Evolutionary conservation across 2,329 filamentous ascomycete species (phyloP).

Genomic region (Alternaria sp.): DNA sequence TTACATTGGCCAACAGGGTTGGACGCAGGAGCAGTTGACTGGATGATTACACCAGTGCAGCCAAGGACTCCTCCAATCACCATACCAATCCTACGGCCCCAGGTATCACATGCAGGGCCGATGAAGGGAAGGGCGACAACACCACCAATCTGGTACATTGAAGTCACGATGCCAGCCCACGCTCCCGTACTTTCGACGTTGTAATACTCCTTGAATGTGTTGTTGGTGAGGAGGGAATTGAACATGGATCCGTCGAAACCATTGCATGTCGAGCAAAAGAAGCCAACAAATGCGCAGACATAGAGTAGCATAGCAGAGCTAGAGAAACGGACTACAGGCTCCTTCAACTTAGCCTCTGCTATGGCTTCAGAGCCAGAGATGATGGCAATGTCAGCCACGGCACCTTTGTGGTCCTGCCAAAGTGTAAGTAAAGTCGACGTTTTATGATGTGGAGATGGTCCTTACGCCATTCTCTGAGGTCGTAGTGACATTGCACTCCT

Average conservation of each 20-base stretch:
- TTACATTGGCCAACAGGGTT: slow-evolving; percentile 52
- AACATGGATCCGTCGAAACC: slow-evolving; percentile 68
- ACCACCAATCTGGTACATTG: slow-evolving; percentile 60
- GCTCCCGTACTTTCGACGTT: slow-evolving; percentile 53
- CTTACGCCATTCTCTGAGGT: slow-evolving; percentile 31
- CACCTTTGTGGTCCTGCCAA: slow-evolving; percentile 22
- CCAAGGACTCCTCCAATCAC: slow-evolving; percentile 62
- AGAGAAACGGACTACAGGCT: slow-evolving; percentile 53
- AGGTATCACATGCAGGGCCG: slow-evolving; percentile 57
- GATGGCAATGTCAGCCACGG: slow-evolving; percentile 54
- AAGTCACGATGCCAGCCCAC: slow-evolving; percentile 56
- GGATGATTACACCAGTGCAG: slow-evolving; percentile 59
- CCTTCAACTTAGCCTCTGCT: slow-evolving; percentile 64
- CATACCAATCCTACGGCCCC: slow-evolving; percentile 57
- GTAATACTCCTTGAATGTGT: slow-evolving; percentile 55
- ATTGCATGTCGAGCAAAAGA: slow-evolving; percentile 63
- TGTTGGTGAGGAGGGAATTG: slow-evolving; percentile 59
- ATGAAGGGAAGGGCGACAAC: slow-evolving; percentile 58
- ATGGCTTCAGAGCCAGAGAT: slow-evolving; percentile 63
- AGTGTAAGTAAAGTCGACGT: slow-evolving; percentile 2
- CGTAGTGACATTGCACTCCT: slow-evolving; percentile 23
- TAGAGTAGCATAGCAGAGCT: slow-evolving; percentile 34
- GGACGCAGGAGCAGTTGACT: slow-evolving; percentile 56
- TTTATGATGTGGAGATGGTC: background rate
- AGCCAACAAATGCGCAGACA: slow-evolving; percentile 43